Conservation (phyloP, 2,329 filamentous ascomycete species). For the Penicillium sp. region DNA sequence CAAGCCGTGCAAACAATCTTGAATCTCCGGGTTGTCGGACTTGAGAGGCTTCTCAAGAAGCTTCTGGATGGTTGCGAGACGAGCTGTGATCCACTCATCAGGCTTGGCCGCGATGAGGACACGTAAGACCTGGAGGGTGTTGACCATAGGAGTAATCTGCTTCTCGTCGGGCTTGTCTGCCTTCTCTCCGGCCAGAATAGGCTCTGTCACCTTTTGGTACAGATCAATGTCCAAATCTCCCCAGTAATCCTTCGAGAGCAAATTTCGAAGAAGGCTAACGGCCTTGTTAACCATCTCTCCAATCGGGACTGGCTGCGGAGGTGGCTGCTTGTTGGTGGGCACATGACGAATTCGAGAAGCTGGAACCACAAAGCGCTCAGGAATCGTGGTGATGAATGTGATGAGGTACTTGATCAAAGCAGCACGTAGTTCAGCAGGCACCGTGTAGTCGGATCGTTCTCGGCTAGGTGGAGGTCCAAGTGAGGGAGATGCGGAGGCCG, state of each 20-base stretch:
- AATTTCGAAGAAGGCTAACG: conserved; percentile 76
- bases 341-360: conserved; percentile 68
- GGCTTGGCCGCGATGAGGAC: conserved; percentile 86
- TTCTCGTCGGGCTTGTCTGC: conserved; percentile 81
- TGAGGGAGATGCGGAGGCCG: conserved; percentile 54
- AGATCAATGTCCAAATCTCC: conserved; percentile 88
- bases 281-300: conserved; percentile 86
- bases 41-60: conserved; percentile 86
- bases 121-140: conserved; percentile 88
- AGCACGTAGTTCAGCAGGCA: conserved; percentile 68
- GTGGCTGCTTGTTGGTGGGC: conserved; percentile 50
- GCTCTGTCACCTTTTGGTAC: conserved; percentile 86
- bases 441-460: conserved; percentile 68
- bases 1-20: conserved; percentile 82
- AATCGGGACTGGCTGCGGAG: conserved; percentile 55
- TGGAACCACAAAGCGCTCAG: conserved; percentile 79
- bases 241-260: conserved; percentile 88
- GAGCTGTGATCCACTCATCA: conserved; percentile 86
- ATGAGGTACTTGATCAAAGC: conserved; percentile 94
- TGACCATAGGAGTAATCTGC: conserved; percentile 85
- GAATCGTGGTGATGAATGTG: conserved; percentile 88
- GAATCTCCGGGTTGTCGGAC: conserved; percentile 87
- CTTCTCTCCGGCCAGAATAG: conserved; percentile 81
- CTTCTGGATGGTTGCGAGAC: conserved; percentile 77
- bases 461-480: conserved; percentile 47